Evolutionary conservation across 306 rosid species (phyloP), one percentile per base, ranked within the genome.

Genomic region (Malus asiatica): DNA sequence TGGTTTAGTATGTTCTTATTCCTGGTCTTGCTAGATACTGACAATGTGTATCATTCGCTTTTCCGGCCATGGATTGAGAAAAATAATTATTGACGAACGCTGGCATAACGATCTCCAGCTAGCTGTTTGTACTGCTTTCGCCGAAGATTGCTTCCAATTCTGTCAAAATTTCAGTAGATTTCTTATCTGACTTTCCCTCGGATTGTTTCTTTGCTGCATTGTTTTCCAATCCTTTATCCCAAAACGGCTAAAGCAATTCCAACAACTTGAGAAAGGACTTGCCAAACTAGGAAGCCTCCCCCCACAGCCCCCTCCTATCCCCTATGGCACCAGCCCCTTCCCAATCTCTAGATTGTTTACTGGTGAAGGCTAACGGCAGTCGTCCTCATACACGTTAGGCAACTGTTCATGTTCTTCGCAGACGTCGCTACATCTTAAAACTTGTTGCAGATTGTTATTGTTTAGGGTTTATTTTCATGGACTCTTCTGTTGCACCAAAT

Each of bases 261-360:
- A 66, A 38, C 66, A 22, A 22, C 22, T 52, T 51, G 64, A 66
- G 72, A 66, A 14, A 22, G 11, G 59, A 20, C 27, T 71, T 78
- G 20, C 81, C 67, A 51, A 71, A 62, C 25, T 33, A 62, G 55
- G 76, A 32, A 59, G 19, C 53, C 66, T 70, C 58, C 45, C 33
- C 67, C 60, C 42, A 72, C 35, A 33, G 14, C 25, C 38, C 13
- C 52, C 70, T 7, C 16, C 70, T 68, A 46, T 69, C 52, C 29
- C 23, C 38, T 67, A 67, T 23, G 57, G 7, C 73, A 66, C 38
- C 72, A 23, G n/a, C 65, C 32, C 76, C 8, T 71, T 27, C 72
- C 51, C 57, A 33, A 30, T 4, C 22, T 60, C 1, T 22, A 4
- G 44, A 38, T 23, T 20, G 52, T 59, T 58, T 9, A 8, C 25